Percentiles rank a stretch among this genome's conserved stretches.
These are phyloP conservation scores for Wickerhamiella occidentalis DNA, from an alignment of 805 yeast genomes.

Conservation along the genomic window DNA sequence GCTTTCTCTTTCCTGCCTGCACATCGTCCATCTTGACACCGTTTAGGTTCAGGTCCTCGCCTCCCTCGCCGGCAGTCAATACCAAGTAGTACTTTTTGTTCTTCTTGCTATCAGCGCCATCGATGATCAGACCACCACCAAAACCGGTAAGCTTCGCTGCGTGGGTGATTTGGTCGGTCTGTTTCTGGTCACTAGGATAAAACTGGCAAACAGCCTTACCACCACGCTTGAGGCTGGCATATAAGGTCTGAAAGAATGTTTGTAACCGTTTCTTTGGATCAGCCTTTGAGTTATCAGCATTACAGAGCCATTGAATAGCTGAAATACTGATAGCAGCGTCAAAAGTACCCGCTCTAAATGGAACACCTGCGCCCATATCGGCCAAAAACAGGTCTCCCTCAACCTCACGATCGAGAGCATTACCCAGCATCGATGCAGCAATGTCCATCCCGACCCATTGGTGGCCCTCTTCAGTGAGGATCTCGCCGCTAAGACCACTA, in stretches of 20 bases:
- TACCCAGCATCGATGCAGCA: slow-evolving; percentile 89
- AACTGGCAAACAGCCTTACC: slow-evolving; percentile 97
- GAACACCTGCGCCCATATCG: slow-evolving; percentile 89
- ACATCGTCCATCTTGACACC: slow-evolving; percentile 62
- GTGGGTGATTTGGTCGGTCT: slow-evolving; percentile 59
- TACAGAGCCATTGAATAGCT: slow-evolving; percentile 96
- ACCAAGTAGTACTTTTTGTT: slow-evolving; percentile 86
- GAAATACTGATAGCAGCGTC: slow-evolving; percentile 94
- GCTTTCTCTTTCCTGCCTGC: slow-evolving; percentile 26
- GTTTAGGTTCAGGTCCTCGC: slow-evolving; percentile 58
- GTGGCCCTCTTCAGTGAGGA: slow-evolving; percentile 84
- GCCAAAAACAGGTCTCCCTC: slow-evolving; percentile 88
- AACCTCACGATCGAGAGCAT: slow-evolving; percentile 81
- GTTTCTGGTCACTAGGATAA: slow-evolving; percentile 83
- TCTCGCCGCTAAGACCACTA: slow-evolving; percentile 91
- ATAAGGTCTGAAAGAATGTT: slow-evolving; percentile 77
- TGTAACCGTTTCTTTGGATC: slow-evolving; percentile 76
- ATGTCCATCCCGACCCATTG: slow-evolving; percentile 95
- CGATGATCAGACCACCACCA: slow-evolving; percentile 89
- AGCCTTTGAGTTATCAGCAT: slow-evolving; percentile 71
- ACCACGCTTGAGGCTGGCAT: slow-evolving; percentile 77
- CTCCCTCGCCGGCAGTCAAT: slow-evolving; percentile 73
- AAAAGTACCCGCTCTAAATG: slow-evolving; percentile 90
- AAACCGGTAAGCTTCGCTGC: slow-evolving; percentile 93
- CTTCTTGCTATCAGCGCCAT: slow-evolving; percentile 84